Base-by-base conservation (phyloP, 371 early-diverging fungal species). In the Blakeslea trispora region DNA sequence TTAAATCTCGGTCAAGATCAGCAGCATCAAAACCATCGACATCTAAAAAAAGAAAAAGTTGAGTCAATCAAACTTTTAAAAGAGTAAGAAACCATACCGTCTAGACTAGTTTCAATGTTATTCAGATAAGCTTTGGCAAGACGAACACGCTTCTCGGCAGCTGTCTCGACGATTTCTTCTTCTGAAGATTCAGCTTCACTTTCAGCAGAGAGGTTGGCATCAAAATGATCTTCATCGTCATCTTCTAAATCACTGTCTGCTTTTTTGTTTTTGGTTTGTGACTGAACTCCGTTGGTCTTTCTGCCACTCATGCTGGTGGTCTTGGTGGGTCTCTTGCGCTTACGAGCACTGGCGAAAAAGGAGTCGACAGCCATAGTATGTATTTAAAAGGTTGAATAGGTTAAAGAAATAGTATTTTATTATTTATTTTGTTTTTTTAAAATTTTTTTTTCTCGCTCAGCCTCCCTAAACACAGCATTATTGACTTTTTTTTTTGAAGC, bases 71-170 rank as follows among this genome's bases (percentile, higher is more conserved):
- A n/a, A n/a, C n/a, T n/a, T n/a, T n/a, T n/a, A n/a, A n/a, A n/a
- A n/a, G n/a, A n/a, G n/a, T n/a, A n/a, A n/a, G n/a, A n/a, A n/a
- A n/a, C n/a, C n/a, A n/a, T 75, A 88, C 89, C 88, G 39, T 82
- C 83, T 32, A 75, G 50, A 44, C 77, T 81, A 41, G 84, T 80
- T 62, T 89, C 74, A 28, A 98, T 81, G 45, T 83, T 86, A 35
- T 82, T 79, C 23, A 98, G 77, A 66, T 98, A 98, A 44, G 84
- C 81, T 77, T 96, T 95, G 24, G 97, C 96, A 55, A 97, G 76
- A 45, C 97, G 81, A 54, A 96, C 77, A 49, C 96, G 85, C 65
- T 96, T 95, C 64, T 95, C 92, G 0, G 96, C 93, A 1, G 94
- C 87, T 0, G 94, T 91, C 72, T 97, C 96, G 45, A 76, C 69